A percentile compares a stretch with the other conserved stretches of the same genome.
phyloP scores from a whole-genome alignment of 257 asterid species.

The Penstemon barbatus region DNA sequence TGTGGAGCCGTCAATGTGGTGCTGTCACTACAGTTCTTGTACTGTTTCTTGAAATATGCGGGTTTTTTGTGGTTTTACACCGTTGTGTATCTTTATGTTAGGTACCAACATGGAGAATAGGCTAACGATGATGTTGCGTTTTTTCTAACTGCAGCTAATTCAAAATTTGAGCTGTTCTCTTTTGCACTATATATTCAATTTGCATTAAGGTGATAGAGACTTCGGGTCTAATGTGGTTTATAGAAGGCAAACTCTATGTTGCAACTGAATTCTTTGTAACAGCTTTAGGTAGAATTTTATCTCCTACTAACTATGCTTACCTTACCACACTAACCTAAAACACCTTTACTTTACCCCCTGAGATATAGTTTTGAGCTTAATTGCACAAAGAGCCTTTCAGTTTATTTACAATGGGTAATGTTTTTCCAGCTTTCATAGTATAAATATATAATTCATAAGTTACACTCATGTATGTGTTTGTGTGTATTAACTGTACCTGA shows the following conservation, averaged over 20 bases:
- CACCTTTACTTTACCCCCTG: no score
- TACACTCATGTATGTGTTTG: neutral
- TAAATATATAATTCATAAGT: neutral
- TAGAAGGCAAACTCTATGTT: neutral
- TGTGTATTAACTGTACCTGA: neutral
- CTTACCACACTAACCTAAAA: neutral
- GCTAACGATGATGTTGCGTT: neutral
- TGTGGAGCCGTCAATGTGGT: neutral
- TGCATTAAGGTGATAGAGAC: neutral
- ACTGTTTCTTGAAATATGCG: conserved; percentile 14
- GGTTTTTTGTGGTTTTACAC: neutral
- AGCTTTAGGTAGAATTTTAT: neutral
- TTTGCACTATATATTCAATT: neutral
- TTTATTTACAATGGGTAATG: neutral
- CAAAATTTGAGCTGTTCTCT: neutral
- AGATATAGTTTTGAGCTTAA: no score
- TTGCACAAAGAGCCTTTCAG: no score
- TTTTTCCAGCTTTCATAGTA: neutral
- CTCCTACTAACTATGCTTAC: neutral
- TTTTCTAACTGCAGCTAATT: neutral
- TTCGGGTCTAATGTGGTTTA: conserved; percentile 12
- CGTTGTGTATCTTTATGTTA: neutral
- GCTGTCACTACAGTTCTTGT: conserved; percentile 14
- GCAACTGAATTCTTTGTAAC: neutral
- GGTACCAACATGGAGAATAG: neutral